These are phyloP conservation scores for Cladosporium sp. DNA, from an alignment of 2,329 filamentous ascomycete genomes.

Conservation along the genomic window DNA sequence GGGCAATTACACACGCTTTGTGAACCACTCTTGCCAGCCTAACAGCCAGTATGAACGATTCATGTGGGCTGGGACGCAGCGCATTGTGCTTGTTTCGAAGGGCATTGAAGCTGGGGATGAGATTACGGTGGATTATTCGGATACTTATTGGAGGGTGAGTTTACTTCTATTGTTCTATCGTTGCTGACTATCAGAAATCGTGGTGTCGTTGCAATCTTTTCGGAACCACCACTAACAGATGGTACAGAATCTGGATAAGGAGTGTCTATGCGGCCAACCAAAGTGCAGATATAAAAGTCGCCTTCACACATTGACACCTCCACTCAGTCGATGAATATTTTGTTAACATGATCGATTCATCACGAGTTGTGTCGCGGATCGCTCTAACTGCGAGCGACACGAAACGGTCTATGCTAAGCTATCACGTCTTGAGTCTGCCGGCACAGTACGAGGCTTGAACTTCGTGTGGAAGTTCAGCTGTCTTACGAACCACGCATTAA, in stretches of 20 bases:
- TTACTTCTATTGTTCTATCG: neutral
- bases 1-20: slow-evolving; percentile 57
- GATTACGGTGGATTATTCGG: slow-evolving; percentile 57
- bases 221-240: neutral
- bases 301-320: neutral
- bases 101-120: slow-evolving; percentile 52
- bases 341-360: too few species aligned
- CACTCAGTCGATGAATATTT: neutral
- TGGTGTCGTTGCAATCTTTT: neutral
- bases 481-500: slow-evolving; percentile 53
- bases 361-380: neutral
- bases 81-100: slow-evolving; percentile 53
- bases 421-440: slow-evolving; percentile 10
- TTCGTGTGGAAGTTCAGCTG: slow-evolving; percentile 42
- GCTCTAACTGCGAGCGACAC: neutral
- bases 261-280: slow-evolving; percentile 51
- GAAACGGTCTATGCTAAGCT: neutral
- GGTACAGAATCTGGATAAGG: slow-evolving; percentile 46
- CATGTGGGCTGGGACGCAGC: slow-evolving; percentile 53
- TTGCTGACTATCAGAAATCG: too few species aligned
- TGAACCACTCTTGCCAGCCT: slow-evolving; percentile 56
- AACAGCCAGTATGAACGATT: slow-evolving; percentile 57
- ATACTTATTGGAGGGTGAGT: slow-evolving; percentile 50
- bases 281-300: slow-evolving; percentile 45
- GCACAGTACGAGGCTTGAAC: slow-evolving; percentile 34